Evolutionary conservation across 306 rosid genomes (phyloP).

Genomic region (Lupinus albus): DNA sequence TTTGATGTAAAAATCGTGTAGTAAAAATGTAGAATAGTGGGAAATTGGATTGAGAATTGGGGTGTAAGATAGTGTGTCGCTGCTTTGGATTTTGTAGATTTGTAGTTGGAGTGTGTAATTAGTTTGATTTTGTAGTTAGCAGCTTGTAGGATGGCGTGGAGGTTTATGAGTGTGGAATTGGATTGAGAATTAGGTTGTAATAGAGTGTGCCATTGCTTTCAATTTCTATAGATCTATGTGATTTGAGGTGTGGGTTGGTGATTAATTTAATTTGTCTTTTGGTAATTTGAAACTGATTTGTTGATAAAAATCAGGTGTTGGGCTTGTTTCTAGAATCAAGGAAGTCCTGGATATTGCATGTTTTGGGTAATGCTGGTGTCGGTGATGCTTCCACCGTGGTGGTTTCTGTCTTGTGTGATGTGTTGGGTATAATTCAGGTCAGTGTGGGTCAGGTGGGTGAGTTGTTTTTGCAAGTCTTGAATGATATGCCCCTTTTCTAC

Average conservation of each 20-base stretch:
- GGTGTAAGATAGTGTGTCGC: no score
- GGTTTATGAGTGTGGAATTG: background rate
- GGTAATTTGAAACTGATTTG: constrained; percentile 27
- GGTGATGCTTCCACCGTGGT: constrained; percentile 54
- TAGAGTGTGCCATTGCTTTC: background rate
- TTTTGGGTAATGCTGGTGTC: constrained; percentile 57
- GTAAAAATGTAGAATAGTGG: background rate
- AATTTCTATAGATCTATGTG: background rate
- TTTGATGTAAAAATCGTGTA: constrained; percentile 42
- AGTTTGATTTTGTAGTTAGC: no score
- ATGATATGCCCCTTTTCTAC: constrained; percentile 90
- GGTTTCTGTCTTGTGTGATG: constrained; percentile 78
- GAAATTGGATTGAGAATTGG: no score
- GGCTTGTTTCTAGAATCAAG: constrained; percentile 75
- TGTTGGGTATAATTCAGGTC: constrained; percentile 83
- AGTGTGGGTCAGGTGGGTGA: constrained; percentile 94
- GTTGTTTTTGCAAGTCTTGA: constrained; percentile 81
- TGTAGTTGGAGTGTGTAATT: no score
- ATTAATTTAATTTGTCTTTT: background rate
- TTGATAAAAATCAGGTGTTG: constrained; percentile 50
- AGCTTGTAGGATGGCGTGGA: no score
- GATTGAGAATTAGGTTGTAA: no score
- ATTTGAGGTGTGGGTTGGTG: background rate
- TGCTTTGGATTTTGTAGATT: background rate
- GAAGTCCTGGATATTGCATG: constrained; percentile 74